Evolutionary conservation across 164 flowering plant species (phyloP).

Genomic region (Umbellularia californica): DNA sequence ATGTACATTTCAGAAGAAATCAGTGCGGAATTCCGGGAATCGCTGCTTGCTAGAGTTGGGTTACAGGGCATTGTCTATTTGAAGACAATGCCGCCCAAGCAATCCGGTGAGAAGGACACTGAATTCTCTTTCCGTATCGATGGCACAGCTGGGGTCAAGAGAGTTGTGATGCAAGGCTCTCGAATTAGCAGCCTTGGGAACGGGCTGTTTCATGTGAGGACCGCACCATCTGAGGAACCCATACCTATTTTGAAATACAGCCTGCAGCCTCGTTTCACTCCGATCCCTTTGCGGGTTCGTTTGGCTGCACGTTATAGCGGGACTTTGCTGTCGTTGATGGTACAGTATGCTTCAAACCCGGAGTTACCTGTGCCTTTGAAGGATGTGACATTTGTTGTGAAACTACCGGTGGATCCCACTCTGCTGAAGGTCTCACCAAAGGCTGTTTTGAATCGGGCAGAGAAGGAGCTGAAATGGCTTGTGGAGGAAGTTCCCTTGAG

Average conservation of each 20-base stretch:
- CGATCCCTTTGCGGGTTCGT: conserved; percentile 86
- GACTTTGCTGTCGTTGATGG: conserved; percentile 89
- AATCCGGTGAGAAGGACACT: conserved; percentile 69
- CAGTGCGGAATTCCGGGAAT: conserved; percentile 82
- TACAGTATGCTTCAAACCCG: conserved; percentile 85
- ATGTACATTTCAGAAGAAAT: conserved; percentile 77
- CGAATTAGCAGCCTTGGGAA: conserved; percentile 79
- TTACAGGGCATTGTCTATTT: conserved; percentile 72
- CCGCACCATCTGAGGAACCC: conserved; percentile 63
- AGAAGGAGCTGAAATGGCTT: conserved; percentile 88
- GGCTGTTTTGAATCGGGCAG: conserved; percentile 79
- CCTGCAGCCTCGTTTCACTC: conserved; percentile 69
- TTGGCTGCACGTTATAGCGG: conserved; percentile 77
- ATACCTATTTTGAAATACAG: conserved; percentile 79
- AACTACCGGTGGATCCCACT: conserved; percentile 83
- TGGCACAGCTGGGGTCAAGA: conserved; percentile 62
- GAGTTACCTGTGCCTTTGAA: conserved; percentile 62
- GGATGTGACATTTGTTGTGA: conserved; percentile 73
- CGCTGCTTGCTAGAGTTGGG: conserved; percentile 84
- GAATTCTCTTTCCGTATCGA: conserved; percentile 89
- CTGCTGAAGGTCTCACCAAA: conserved; percentile 87
- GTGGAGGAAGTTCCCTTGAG: conserved; percentile 70
- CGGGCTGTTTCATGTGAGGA: conserved; percentile 85
- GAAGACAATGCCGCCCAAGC: conserved; percentile 67
- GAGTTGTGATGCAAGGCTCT: conserved; percentile 69